Evolutionary conservation across 1,139 yeast species (phyloP), one percentile per base, ranked within the genome.

Genomic region (Kodamaea arcana): DNA sequence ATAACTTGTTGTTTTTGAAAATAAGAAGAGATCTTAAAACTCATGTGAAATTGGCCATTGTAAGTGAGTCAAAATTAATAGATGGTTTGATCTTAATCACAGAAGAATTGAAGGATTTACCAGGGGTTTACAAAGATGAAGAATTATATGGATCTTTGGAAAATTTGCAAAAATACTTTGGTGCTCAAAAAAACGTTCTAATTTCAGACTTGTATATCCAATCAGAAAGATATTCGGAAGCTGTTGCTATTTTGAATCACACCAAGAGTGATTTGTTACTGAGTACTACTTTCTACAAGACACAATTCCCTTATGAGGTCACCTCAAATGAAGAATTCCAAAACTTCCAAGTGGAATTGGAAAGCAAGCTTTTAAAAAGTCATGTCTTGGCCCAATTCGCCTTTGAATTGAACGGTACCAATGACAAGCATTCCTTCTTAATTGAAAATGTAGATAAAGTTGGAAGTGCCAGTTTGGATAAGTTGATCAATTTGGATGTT

Each of bases 61-160:
- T 30, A 48, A 15, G 44, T 59, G 37, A 54, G 56, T 42, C 56
- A 30, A 70, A 80, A 41, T 57, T 80, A 35, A 75, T 68, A 46
- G 73, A 68, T 37, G 64, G 71, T 11, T 71, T 79, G 32, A 52
- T 72, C 14, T 33, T 64, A 22, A 71, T 77, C 24, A 58, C 81
- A 20, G 61, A 60, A 5, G 82, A 83, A 46, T 59, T 87, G 32
- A 68, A 74, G 50, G 95, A 86, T 42, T 69, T 90, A 35, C 95
- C 97, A 0, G 97, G 97, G 68, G 95, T 90, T 15, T 80, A 83
- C 52, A 84, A 85, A 39, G 95, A 87, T 51, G 94, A 84, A 36
- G 81, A 74, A 23, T 67, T 90, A 36, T 56, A 64, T 43, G 58
- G 62, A 13, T 75, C 84, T 10, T 64, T 88, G 37, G 73, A 69